phyloP scores from a whole-genome alignment of 176 grass and related monocot genomes.

The Eremochloa ophiuroides region DNA sequence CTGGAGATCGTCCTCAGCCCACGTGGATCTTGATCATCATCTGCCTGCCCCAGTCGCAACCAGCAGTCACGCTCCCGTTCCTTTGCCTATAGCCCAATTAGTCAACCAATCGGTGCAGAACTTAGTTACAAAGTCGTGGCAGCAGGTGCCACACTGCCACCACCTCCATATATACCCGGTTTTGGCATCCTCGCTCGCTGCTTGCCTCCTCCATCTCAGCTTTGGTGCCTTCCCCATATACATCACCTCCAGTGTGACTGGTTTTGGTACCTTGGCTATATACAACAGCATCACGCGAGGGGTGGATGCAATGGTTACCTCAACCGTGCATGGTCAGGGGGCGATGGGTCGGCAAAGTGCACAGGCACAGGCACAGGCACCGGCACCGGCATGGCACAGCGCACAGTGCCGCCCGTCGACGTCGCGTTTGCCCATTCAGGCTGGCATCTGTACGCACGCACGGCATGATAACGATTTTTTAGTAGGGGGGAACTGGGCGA shows the following conservation, averaged over 20 bases:
- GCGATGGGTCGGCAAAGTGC: too few relatives aligned
- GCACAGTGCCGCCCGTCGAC: not conserved
- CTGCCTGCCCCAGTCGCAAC: not conserved
- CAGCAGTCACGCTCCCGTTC: not conserved
- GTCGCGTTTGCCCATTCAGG: not conserved
- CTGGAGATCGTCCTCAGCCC: not conserved
- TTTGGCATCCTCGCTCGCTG: not conserved
- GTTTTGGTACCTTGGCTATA: not conserved
- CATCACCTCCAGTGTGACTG: too few relatives aligned
- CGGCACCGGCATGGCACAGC: not conserved
- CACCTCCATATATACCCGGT: not conserved
- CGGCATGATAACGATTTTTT: constrained; percentile 32
- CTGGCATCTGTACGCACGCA: not conserved
- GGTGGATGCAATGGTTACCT: too few relatives aligned
- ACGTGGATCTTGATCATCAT: not conserved
- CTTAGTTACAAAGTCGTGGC: too few relatives aligned
- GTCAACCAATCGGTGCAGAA: not conserved
- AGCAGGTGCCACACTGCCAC: too few relatives aligned
- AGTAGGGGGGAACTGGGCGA: not conserved
- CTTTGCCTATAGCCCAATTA: not conserved
- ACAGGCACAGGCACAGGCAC: too few relatives aligned
- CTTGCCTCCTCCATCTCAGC: not conserved
- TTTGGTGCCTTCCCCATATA: not conserved
- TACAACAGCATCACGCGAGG: too few relatives aligned
- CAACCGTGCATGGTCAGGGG: too few relatives aligned